These are phyloP conservation scores for Salix viminalis DNA, from an alignment of 345 rosid genomes.

Conservation along the genomic window DNA sequence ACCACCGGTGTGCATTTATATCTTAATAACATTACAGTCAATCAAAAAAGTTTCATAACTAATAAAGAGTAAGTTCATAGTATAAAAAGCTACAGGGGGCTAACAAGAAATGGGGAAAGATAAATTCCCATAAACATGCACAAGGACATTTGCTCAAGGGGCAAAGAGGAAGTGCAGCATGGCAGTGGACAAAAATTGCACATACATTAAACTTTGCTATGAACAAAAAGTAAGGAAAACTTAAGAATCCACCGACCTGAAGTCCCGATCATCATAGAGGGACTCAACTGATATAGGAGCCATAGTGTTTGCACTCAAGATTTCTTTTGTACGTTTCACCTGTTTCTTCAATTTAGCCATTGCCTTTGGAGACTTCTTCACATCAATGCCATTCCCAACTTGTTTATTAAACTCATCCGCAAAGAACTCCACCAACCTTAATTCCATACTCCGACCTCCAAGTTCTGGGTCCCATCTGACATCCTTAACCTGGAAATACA, in stretches of 20 bases:
- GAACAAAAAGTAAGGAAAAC: not conserved
- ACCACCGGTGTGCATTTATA: not conserved
- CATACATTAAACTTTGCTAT: not conserved
- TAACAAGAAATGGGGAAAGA: not conserved
- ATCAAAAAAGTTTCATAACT: not conserved
- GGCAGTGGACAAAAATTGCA: not conserved
- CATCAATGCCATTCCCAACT: conserved; percentile 83
- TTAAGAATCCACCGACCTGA: conserved; percentile 50
- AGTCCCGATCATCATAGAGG: conserved; percentile 83
- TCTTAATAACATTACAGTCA: not conserved
- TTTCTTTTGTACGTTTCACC: conserved; percentile 97
- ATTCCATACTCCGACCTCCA: conserved; percentile 92
- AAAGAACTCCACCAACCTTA: conserved; percentile 76
- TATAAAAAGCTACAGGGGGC: not conserved
- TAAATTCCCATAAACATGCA: conserved; percentile 1
- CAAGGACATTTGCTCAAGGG: not conserved
- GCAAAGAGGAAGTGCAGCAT: not conserved
- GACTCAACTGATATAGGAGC: conserved; percentile 98
- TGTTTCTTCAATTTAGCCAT: conserved; percentile 99
- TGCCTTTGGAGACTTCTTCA: conserved; percentile 84
- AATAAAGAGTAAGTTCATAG: not conserved
- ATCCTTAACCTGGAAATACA: conserved; percentile 73
- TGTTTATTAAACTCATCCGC: conserved; percentile 95
- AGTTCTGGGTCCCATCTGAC: conserved; percentile 95
- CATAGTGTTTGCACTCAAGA: conserved; percentile 81